Conservation (phyloP, 805 yeast genomes). For the Kuraishia cidri region DNA sequence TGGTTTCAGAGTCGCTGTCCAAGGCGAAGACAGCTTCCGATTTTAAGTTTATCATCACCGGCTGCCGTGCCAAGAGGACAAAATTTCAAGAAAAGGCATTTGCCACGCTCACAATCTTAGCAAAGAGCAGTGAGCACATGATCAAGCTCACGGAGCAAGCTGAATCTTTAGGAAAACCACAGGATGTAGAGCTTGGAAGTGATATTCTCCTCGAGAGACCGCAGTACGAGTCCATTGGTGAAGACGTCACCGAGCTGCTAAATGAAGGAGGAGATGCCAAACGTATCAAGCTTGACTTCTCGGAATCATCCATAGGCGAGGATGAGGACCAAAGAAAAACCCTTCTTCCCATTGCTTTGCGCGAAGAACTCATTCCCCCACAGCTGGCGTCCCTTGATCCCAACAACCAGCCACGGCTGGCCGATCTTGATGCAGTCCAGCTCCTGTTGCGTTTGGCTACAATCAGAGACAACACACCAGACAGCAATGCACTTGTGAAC, state of each 20-base stretch:
- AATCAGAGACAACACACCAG: slow-evolving; percentile 62
- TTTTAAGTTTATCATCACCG: slow-evolving; percentile 63
- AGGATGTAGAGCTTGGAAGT: slow-evolving; percentile 55
- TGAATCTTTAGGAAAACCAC: slow-evolving; percentile 31
- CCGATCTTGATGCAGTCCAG: slow-evolving; percentile 66
- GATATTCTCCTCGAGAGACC: slow-evolving; percentile 76
- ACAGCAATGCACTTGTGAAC: slow-evolving; percentile 59
- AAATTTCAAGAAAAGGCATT: slow-evolving; percentile 68
- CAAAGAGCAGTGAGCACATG: slow-evolving; percentile 34
- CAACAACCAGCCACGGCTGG: slow-evolving; percentile 68
- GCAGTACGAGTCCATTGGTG: slow-evolving; percentile 51
- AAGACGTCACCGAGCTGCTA: slow-evolving; percentile 30
- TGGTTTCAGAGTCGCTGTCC: slow-evolving; percentile 43
- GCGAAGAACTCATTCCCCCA: slow-evolving; percentile 55
- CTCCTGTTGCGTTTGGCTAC: slow-evolving; percentile 59
- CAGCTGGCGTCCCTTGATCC: slow-evolving; percentile 55
- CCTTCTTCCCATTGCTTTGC: slow-evolving; percentile 54
- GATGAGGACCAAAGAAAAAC: slow-evolving; percentile 20
- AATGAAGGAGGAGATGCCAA: slow-evolving; percentile 24
- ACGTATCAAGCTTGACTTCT: slow-evolving; percentile 31
- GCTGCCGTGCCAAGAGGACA: slow-evolving; percentile 83
- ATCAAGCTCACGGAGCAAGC: slow-evolving; percentile 2
- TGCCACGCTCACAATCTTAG: slow-evolving; percentile 69
- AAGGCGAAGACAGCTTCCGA: slow-evolving; percentile 52
- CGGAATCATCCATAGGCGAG: slow-evolving; percentile 7